Evolutionary conservation across 139 green algal species (phyloP).

Genomic region (Chlorella ohadii): DNA sequence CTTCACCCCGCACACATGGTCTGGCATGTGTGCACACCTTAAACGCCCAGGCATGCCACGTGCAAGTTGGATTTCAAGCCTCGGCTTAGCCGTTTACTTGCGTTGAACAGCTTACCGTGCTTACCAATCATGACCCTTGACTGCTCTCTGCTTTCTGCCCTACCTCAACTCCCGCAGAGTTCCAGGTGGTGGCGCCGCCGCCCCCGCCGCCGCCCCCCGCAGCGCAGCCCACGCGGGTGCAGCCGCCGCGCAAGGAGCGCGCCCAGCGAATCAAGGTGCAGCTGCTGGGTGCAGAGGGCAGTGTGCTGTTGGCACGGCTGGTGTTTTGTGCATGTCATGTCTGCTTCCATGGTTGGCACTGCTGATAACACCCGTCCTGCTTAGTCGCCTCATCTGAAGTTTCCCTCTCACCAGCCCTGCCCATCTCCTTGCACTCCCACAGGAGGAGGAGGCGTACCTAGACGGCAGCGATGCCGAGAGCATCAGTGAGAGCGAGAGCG

Average conservation of each 20-base stretch:
- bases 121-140: too few species aligned
- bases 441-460: constrained; percentile 21
- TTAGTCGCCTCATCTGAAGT: too few species aligned
- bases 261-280: constrained; percentile 14
- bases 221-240: constrained; percentile 5
- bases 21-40: too few species aligned
- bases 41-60: too few species aligned
- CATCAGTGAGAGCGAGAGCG: constrained; percentile 31
- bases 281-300: not conserved
- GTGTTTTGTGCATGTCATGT: not conserved
- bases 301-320: not conserved
- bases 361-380: too few species aligned
- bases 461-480: constrained; percentile 15
- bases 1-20: too few species aligned
- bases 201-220: constrained; percentile 10
- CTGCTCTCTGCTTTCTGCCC: too few species aligned
- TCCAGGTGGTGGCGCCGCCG: constrained; percentile 29
- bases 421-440: not conserved
- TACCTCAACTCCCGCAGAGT: not conserved
- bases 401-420: too few species aligned
- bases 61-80: too few species aligned
- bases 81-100: too few species aligned
- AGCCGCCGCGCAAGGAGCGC: constrained; percentile 16
- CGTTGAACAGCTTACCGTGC: too few species aligned
- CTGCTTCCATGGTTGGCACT: not conserved